Conservation (phyloP, 2,329 filamentous ascomycete genomes). For the Mollisia scopiformis region DNA sequence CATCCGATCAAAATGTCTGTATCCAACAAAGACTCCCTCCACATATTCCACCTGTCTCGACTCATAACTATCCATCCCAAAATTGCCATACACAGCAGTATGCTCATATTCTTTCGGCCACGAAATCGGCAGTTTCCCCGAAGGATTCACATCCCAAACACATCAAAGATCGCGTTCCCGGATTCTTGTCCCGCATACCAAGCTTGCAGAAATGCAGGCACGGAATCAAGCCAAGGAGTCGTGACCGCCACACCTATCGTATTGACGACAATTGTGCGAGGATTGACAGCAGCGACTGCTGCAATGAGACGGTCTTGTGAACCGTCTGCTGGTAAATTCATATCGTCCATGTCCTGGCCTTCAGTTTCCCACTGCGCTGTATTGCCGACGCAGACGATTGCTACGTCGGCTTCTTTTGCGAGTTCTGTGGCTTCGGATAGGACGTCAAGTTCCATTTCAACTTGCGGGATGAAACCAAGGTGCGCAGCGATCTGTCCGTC, state of each 20-base stretch:
- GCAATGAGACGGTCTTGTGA: slow-evolving; percentile 40
- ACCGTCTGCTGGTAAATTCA: slow-evolving; percentile 14
- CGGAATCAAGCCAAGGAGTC: slow-evolving; percentile 6
- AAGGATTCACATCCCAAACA: slow-evolving; percentile 34
- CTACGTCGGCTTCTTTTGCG: slow-evolving; percentile 59
- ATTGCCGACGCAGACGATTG: slow-evolving; percentile 61
- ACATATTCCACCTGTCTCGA: slow-evolving; percentile 64
- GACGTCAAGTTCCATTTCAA: slow-evolving; percentile 33
- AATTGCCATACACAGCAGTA: slow-evolving; percentile 11
- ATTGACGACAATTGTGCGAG: neutral
- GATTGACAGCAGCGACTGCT: slow-evolving; percentile 48
- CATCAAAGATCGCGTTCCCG: slow-evolving; percentile 65
- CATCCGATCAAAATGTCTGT: slow-evolving; percentile 58
- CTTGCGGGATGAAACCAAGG: slow-evolving; percentile 18
- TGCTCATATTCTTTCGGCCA: slow-evolving; percentile 39
- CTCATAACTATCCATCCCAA: slow-evolving; percentile 62
- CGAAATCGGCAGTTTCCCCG: slow-evolving; percentile 19
- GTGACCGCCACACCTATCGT: neutral
- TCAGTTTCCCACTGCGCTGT: slow-evolving; percentile 41
- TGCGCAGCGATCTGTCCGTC: slow-evolving; percentile 12
- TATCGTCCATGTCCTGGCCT: slow-evolving; percentile 14
- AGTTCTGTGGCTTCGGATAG: slow-evolving; percentile 51
- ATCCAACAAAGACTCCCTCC: slow-evolving; percentile 66
- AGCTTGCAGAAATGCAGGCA: slow-evolving; percentile 33
- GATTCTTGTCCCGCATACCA: slow-evolving; percentile 69